Conservation (phyloP, 2,329 filamentous ascomycete genomes). For the Cladosporium sp. region DNA sequence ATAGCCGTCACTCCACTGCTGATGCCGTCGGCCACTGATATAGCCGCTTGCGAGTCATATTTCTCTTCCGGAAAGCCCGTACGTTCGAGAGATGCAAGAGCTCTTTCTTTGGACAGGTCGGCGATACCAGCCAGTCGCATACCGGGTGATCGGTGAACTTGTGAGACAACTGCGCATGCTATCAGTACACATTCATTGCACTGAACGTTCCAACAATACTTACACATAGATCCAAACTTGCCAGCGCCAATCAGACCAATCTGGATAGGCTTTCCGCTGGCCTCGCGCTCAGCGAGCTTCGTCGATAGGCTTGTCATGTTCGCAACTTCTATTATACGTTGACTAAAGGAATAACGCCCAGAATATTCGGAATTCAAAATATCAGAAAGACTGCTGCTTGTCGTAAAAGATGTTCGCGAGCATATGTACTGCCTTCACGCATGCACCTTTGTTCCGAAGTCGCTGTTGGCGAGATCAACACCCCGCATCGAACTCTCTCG, state of each 20-base stretch:
- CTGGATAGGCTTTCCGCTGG: conserved; percentile 34
- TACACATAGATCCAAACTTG: conserved; percentile 45
- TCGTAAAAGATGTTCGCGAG: background rate
- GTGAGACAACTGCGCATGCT: conserved; percentile 32
- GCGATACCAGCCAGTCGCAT: conserved; percentile 40
- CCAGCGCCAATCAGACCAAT: conserved; percentile 43
- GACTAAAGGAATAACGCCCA: no score
- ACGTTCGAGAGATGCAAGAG: conserved; percentile 35
- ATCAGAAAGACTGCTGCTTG: background rate
- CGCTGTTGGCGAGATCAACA: background rate
- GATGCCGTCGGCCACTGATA: conserved; percentile 36
- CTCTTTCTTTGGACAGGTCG: conserved; percentile 38
- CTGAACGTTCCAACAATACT: conserved; percentile 7
- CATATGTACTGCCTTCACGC: background rate
- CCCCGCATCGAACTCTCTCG: background rate
- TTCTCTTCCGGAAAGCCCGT: conserved; percentile 37
- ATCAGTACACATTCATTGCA: background rate
- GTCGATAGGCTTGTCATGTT: conserved; percentile 37
- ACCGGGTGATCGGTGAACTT: conserved; percentile 39
- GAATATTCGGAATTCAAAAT: background rate
- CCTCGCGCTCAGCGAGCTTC: conserved; percentile 37
- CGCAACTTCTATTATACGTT: background rate
- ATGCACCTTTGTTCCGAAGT: background rate
- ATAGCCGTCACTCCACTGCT: conserved; percentile 37
- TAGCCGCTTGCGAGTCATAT: conserved; percentile 31